Evolutionary conservation across 257 asterid genomes (phyloP).

Genomic region (Linderniella brevidens): DNA sequence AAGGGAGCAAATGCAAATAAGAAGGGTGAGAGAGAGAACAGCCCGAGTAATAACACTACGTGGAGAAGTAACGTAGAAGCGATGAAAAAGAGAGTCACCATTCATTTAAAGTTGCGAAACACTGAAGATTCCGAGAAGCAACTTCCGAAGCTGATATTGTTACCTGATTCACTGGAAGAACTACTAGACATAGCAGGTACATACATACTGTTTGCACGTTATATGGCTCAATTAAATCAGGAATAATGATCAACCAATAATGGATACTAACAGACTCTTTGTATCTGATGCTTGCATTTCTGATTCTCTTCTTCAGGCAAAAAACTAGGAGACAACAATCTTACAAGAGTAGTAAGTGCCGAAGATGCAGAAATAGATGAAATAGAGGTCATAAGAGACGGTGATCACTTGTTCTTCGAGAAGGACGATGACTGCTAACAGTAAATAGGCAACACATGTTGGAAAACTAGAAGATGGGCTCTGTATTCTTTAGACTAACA

Average conservation of each 20-base stretch:
- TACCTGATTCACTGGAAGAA: slow-evolving; percentile 62
- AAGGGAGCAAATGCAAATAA: slow-evolving; percentile 24
- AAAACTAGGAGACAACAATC: slow-evolving; percentile 36
- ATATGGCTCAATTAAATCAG: neutral
- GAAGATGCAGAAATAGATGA: slow-evolving; percentile 82
- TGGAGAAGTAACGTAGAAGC: slow-evolving; percentile 12
- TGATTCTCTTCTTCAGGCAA: slow-evolving; percentile 46
- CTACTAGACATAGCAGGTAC: slow-evolving; percentile 59
- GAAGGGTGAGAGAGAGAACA: slow-evolving; percentile 21
- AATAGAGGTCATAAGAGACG: slow-evolving; percentile 55
- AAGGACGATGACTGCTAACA: slow-evolving; percentile 13
- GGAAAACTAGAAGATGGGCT: no score
- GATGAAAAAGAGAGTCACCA: slow-evolving; percentile 54
- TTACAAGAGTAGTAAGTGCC: slow-evolving; percentile 30
- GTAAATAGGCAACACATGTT: no score
- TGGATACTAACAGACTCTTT: slow-evolving; percentile 1
- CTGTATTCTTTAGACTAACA: no score
- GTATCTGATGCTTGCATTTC: slow-evolving; percentile 13
- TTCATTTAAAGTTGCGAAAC: slow-evolving; percentile 31
- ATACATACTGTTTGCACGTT: slow-evolving; percentile 3
- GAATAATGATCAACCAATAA: neutral
- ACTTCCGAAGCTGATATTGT: slow-evolving; percentile 31
- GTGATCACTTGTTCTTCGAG: slow-evolving; percentile 60
- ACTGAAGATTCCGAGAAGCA: slow-evolving; percentile 16
- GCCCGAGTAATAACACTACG: neutral